Evolutionary conservation across 2,329 filamentous ascomycete genomes (phyloP), one percentile per base, ranked within the genome.

Genomic region (Grosmannia serpens): DNA sequence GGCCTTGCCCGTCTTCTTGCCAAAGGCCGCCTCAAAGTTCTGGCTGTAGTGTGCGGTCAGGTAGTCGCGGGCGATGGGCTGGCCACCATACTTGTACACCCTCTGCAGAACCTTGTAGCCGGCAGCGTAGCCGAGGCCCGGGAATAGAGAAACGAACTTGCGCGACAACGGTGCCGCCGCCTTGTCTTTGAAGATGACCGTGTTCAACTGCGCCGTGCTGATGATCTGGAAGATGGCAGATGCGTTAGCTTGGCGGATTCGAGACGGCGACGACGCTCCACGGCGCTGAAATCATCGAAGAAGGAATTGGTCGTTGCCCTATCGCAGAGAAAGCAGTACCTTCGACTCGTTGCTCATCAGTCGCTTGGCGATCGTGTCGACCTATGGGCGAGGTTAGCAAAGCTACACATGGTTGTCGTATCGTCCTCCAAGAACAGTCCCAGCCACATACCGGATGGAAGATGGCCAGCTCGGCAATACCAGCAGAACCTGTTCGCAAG

Each of bases 61-160:
- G 74, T 87, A 96, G 75, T 99, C 94, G 58, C 92, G 87, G 46
- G 89, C 91, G 67, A 96, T 89, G 51, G 94, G 94, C 78, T 99
- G 94, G 55, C 94, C 94, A 65, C 94, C 94, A 70, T 96, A 99
- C 78, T 99, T 99, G 83, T 99, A 99, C 71, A 99, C 85, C 73
- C 94, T 82, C 82, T 99, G 94, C 59, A 96, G 83, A 62, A 97
- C 86, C 82, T 99, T 99, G 81, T 99, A 99, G 62, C 91, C 91
- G 59, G 94, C 94, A 59, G 94, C 94, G 73, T 99, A 99, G 69
- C 94, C 94, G 61, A 99, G 83, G 70, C 94, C 94, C 35, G 94
- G 94, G 77, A 99, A 99, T 53, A 99, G 83, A 50, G 92, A 96
- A 69, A 96, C 82, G 74, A 97, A 96, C 73, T 96, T 96, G 67